These are phyloP conservation scores for Arthroderma uncinatum DNA, from an alignment of 2,329 filamentous ascomycete species.

Conservation along the genomic window DNA sequence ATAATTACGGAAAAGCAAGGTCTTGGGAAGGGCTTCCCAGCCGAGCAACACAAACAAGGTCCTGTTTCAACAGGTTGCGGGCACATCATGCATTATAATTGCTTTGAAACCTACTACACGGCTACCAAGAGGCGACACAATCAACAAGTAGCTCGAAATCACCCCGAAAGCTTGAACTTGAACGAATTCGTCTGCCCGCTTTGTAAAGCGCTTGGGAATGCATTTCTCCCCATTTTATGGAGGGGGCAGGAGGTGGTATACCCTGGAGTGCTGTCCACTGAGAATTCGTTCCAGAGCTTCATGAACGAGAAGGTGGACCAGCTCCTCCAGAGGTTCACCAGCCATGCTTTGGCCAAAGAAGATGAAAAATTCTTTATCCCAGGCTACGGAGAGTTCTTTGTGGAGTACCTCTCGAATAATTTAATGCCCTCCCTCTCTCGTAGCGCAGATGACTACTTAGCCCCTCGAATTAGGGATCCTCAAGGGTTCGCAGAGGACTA, in stretches of 20 bases:
- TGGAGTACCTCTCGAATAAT: constrained; percentile 40
- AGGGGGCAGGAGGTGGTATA: constrained; percentile 80
- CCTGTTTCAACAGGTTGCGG: constrained; percentile 86
- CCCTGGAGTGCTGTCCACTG: constrained; percentile 56
- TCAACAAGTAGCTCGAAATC: constrained; percentile 87
- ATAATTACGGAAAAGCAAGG: constrained; percentile 66
- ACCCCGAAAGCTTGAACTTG: constrained; percentile 66
- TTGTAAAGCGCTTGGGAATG: constrained; percentile 91
- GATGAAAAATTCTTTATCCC: constrained; percentile 25
- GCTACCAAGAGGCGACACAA: constrained; percentile 74
- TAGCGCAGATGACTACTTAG: constrained; percentile 27
- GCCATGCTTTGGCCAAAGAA: constrained; percentile 33
- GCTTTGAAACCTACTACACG: constrained; percentile 83
- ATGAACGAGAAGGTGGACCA: constrained; percentile 49
- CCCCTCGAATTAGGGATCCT: neutral
- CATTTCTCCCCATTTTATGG: constrained; percentile 92
- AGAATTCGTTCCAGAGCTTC: constrained; percentile 56
- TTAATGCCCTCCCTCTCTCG: constrained; percentile 42
- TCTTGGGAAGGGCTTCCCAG: constrained; percentile 79
- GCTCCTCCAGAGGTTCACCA: constrained; percentile 39
- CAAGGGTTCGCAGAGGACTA: neutral
- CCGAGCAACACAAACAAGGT: constrained; percentile 54
- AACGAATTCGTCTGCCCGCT: constrained; percentile 94
- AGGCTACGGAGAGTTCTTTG: constrained; percentile 39
- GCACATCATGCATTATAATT: constrained; percentile 96